These are phyloP conservation scores for Linnemannia exigua DNA, from an alignment of 192 early-diverging fungal genomes.

Conservation along the genomic window DNA sequence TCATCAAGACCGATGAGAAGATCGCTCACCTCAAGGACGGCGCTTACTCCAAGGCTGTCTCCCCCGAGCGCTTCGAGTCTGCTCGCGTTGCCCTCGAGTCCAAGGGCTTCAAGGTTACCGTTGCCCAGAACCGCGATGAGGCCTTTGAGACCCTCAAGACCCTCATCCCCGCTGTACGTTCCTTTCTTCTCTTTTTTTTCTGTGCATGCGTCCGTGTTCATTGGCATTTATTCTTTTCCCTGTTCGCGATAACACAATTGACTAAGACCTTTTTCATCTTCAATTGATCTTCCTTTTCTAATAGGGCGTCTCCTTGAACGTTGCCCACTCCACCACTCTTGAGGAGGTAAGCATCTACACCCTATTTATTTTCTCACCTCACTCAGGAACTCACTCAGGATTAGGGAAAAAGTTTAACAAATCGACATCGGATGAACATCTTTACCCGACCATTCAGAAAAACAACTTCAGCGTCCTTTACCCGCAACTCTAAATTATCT, in stretches of 20 bases:
- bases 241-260: neutral
- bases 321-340: constrained; percentile 58
- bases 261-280: neutral
- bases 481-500: neutral
- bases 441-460: neutral
- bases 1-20: constrained; percentile 34
- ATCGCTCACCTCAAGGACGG: constrained; percentile 43
- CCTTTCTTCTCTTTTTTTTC: neutral
- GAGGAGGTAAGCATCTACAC: constrained; percentile 37
- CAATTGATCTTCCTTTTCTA: too few relatives aligned
- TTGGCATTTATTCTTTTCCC: neutral
- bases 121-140: constrained; percentile 54
- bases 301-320: constrained; percentile 53
- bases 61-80: constrained; percentile 32
- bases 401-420: neutral
- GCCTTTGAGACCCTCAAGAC: constrained; percentile 57
- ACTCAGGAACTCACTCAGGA: neutral
- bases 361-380: too few relatives aligned
- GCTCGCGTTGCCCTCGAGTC: constrained; percentile 54
- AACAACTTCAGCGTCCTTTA: neutral
- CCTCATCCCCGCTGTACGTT: constrained; percentile 53
- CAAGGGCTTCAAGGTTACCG: constrained; percentile 59
- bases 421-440: neutral
- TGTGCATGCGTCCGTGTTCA: too few relatives aligned
- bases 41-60: constrained; percentile 41